Conservation (phyloP, 257 asterid genomes). For the Lycium ferocissimum region DNA sequence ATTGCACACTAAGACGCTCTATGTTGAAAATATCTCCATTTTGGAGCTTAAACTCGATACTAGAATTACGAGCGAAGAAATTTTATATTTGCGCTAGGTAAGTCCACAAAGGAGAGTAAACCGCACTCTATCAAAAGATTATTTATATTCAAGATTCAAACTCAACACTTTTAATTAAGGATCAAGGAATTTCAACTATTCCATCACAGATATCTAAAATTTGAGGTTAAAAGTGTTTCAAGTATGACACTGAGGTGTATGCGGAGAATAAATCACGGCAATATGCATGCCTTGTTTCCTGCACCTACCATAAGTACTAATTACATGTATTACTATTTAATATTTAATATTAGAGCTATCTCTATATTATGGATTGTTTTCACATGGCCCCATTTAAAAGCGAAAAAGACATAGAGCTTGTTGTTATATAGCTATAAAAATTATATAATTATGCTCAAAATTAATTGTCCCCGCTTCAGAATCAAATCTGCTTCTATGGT, state of each 20-base stretch:
- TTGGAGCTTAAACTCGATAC: too few relatives aligned
- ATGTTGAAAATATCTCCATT: too few relatives aligned
- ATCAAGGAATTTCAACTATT: too few relatives aligned
- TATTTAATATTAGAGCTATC: not conserved
- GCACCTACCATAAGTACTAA: not conserved
- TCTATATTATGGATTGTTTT: constrained; percentile 8
- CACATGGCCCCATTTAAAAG: not conserved
- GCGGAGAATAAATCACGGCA: constrained; percentile 40
- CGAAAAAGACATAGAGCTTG: not conserved
- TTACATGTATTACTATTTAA: not conserved
- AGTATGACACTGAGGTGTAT: constrained; percentile 25
- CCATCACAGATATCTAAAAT: not conserved
- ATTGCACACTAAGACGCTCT: too few relatives aligned
- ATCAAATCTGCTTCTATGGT: not conserved
- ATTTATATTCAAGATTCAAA: fast-evolving
- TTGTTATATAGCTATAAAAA: not conserved
- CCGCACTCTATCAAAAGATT: too few relatives aligned
- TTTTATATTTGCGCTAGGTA: too few relatives aligned
- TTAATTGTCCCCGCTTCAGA: not conserved
- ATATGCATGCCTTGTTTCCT: constrained; percentile 43
- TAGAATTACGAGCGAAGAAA: too few relatives aligned
- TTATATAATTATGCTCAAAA: not conserved
- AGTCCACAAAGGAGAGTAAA: too few relatives aligned
- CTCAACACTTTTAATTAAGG: fast-evolving
- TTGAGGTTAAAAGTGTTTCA: not conserved